Conservation (phyloP, 1,139 yeast genomes). For the Taiozyma sp. region DNA sequence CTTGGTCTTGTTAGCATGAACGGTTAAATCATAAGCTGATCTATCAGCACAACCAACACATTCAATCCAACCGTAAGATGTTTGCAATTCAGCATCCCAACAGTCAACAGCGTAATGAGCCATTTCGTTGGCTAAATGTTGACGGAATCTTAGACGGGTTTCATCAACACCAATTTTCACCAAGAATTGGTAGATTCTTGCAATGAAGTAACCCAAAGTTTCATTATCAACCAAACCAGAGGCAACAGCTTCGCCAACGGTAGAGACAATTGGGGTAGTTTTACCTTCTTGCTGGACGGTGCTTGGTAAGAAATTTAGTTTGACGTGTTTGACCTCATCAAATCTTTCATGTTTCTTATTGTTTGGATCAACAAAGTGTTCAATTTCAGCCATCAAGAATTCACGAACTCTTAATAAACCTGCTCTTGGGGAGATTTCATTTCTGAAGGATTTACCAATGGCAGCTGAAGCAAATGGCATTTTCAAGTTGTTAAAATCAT, state of each 20-base stretch:
- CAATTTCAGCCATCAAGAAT: constrained; percentile 98
- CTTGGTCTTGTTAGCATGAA: constrained; percentile 92
- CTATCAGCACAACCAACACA: constrained; percentile 99
- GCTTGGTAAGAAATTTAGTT: constrained; percentile 78
- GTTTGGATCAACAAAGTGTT: constrained; percentile 93
- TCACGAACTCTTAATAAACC: constrained; percentile 98
- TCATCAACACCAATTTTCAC: constrained; percentile 87
- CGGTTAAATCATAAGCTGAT: constrained; percentile 95
- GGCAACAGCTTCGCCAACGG: constrained; percentile 87
- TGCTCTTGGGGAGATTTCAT: constrained; percentile 97
- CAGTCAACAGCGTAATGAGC: constrained; percentile 99
- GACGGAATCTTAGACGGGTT: constrained; percentile 87
- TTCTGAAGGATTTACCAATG: constrained; percentile 97
- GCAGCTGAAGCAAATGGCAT: constrained; percentile 99
- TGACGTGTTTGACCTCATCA: constrained; percentile 66
- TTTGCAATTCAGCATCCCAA: constrained; percentile 98
- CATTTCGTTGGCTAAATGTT: constrained; percentile 98
- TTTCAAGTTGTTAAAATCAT: constrained; percentile 91
- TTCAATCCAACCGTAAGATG: constrained; percentile 98
- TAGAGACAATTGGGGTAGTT: constrained; percentile 56
- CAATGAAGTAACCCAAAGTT: constrained; percentile 95
- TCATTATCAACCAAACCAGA: constrained; percentile 91
- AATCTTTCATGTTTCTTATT: constrained; percentile 83
- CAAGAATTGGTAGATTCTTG: constrained; percentile 84
- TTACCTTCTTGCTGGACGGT: constrained; percentile 83